Evolutionary conservation across 2,329 filamentous ascomycete species (phyloP).

Genomic region (Davidsoniella eucalypti): DNA sequence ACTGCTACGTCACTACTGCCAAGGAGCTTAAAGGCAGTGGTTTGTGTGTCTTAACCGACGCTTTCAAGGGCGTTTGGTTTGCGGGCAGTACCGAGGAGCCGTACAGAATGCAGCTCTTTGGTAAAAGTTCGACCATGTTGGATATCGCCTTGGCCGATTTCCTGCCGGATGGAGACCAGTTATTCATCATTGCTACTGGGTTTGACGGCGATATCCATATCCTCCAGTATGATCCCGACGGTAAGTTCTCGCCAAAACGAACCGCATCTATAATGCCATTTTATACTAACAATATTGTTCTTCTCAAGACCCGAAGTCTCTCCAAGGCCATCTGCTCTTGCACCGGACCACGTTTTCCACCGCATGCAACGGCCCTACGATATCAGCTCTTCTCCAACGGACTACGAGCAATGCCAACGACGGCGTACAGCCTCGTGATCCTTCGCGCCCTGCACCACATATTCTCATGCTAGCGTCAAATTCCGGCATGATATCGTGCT

Average conservation of each 20-base stretch:
- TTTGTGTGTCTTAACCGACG: slow-evolving; percentile 75
- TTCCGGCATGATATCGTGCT: slow-evolving; percentile 58
- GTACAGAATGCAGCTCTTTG: slow-evolving; percentile 85
- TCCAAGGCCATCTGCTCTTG: slow-evolving; percentile 74
- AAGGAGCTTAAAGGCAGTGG: slow-evolving; percentile 73
- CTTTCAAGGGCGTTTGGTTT: slow-evolving; percentile 89
- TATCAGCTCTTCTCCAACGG: slow-evolving; percentile 59
- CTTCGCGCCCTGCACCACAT: slow-evolving; percentile 23
- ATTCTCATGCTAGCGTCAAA: slow-evolving; percentile 53
- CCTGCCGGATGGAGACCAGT: slow-evolving; percentile 64
- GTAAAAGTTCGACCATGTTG: slow-evolving; percentile 64
- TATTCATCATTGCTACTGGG: slow-evolving; percentile 72
- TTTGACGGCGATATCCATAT: slow-evolving; percentile 75
- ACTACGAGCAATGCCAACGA: slow-evolving; percentile 19
- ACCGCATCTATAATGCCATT: too few species aligned
- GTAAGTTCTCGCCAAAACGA: slow-evolving; percentile 33
- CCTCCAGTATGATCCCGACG: slow-evolving; percentile 86
- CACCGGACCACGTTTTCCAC: slow-evolving; percentile 79
- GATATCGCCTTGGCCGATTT: slow-evolving; percentile 75
- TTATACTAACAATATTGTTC: slow-evolving; percentile 3
- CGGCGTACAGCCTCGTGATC: slow-evolving; percentile 10
- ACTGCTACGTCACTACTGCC: slow-evolving; percentile 74
- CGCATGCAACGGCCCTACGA: slow-evolving; percentile 58
- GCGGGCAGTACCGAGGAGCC: slow-evolving; percentile 93
- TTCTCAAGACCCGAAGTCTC: slow-evolving; percentile 66